Base-by-base conservation (phyloP, 2,329 filamentous ascomycete species). In the Polychaeton citri region DNA sequence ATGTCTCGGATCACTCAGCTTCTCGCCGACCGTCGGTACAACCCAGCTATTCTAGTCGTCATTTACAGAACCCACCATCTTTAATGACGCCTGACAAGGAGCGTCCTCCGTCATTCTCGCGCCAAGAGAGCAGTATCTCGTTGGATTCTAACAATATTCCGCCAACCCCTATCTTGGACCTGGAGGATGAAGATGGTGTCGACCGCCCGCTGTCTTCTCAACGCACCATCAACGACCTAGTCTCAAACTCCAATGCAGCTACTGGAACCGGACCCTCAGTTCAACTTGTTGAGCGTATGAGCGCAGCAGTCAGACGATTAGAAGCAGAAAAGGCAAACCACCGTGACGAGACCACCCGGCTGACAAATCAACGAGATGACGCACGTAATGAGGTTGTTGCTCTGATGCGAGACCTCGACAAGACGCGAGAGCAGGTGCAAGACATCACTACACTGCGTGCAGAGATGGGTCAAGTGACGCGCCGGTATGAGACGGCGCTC, bases 271-370 rank as follows among this genome's bases (percentile, higher is more conserved):
- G 90, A 0, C 90, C 90, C 0, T 88, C 81, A 0, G 88, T 98
- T 1, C 88, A 96, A 60, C 73, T 98, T 1, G 87, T 98, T 12
- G 90, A 96, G 61, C 76, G 88, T 36, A 93, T 98, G 84, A 92
- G 83, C 52, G 84, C 87, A 2, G 84, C 86, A 0, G 87, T 98
- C 31, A 81, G 90, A 7, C 76, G 88, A 5, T 68, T 98, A 0
- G 90, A 98, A 55, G 84, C 77, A 33, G 90, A 98, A 55, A 93
- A 93, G 54, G 83, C 90, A 2, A 81, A 80, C 1, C 78, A 79
- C 10, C 85, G 81, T 51, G 90, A 98, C 54, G 90, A 98, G 57
- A 68, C 95, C 44, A 68, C 72, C 0, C 71, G 88, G 6, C 72
- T 98, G 13, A 76, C 77, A 5, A 68, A 72, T n/a, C 90, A 98